Base-by-base conservation (phyloP, 768 basidiomycete species). In the Dioszegia hungarica region DNA sequence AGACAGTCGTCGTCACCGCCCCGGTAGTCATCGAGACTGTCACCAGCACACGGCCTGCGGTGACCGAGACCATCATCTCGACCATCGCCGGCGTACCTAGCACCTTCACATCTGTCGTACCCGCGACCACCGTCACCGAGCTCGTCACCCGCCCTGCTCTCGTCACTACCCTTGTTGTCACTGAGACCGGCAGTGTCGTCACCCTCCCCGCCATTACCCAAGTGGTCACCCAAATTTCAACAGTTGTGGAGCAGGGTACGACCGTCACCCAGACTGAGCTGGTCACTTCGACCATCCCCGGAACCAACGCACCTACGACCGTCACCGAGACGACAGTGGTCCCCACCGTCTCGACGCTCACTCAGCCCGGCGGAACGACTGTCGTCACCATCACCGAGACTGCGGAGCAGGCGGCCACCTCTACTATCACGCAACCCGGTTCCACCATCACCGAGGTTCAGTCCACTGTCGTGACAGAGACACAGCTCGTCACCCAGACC, bases 361-460 rank as follows among this genome's bases (percentile, higher is more conserved):
- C 61, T 17, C 45, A 44, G 19, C 9, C 59, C 3, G 54, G 20
- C 33, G 36, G 8, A 33, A 55, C 59, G 19, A 24, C 37, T 24
- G 25, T 60, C 24, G 59, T 48, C 12, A 60, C 59, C n/a, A n/a
- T 47, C 12, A 55, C 45, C 27, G 47, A n/a, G 27, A n/a, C 52
- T 10, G 36, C 52, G 1, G 37, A 24, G n/a, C 43, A n/a, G 8
- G 34, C 57, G 24, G 15, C 17, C 5, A 22, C 60, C 19, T 38
- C 47, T 11, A 61, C 60, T 8, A 39, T 56, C 34, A 57, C 54
- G 5, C 24, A 36, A 10, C 48, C 55, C 5, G 55, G 31, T 3
- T 11, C 17, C 2, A 43, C 28, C 14, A 29, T 54, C 24, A 48
- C 45, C 15, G n/a, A 55, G 17, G 55, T 37, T 3, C 3, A 31